phyloP scores from a whole-genome alignment of 345 rosid genomes.

The Mercurialis annua region DNA sequence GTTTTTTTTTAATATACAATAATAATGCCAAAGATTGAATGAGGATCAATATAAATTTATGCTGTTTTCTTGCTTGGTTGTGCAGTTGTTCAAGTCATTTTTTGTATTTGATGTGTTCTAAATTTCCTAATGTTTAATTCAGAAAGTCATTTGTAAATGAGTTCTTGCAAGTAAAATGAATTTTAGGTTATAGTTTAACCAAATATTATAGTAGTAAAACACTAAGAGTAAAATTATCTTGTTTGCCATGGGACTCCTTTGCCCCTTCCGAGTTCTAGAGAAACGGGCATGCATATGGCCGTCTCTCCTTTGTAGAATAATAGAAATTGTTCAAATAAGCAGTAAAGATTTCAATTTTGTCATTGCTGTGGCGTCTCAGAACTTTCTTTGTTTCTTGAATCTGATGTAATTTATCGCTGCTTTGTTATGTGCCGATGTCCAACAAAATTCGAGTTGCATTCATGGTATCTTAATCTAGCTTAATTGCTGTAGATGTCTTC shows the following conservation, averaged over 20 bases:
- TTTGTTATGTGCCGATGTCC: neutral
- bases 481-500: neutral
- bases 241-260: neutral
- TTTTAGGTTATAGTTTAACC: too few relatives aligned
- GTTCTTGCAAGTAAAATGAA: too few relatives aligned
- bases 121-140: too few relatives aligned
- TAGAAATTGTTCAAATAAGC: neutral
- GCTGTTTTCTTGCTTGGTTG: too few relatives aligned
- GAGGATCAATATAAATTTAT: too few relatives aligned
- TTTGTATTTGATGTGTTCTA: too few relatives aligned
- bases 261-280: neutral
- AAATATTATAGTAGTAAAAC: too few relatives aligned
- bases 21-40: too few relatives aligned
- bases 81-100: too few relatives aligned
- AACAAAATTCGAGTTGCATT: constrained; percentile 46
- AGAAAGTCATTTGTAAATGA: too few relatives aligned
- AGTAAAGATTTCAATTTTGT: neutral
- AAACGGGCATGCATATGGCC: neutral
- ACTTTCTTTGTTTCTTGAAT: neutral
- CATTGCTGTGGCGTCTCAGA: neutral
- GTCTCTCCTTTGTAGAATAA: neutral
- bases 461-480: neutral
- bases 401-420: neutral
- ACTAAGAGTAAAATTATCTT: too few relatives aligned
- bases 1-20: too few relatives aligned